These are phyloP conservation scores for Pistacia integerrima DNA, from an alignment of 345 rosid genomes.

Conservation along the genomic window DNA sequence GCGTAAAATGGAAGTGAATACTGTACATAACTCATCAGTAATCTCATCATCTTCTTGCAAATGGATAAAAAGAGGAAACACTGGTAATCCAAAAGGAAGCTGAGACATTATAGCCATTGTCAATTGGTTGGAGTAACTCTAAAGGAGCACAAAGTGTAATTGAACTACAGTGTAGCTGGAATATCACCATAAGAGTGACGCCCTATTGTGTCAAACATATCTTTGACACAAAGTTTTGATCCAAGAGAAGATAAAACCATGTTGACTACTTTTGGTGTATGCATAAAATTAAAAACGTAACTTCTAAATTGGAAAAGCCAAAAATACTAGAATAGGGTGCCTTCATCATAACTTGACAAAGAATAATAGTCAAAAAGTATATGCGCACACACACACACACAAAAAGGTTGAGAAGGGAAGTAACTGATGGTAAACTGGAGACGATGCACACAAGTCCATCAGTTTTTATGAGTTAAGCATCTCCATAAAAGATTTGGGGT, in stretches of 20 bases:
- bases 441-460: background rate
- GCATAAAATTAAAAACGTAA: background rate
- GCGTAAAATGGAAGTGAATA: background rate
- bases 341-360: background rate
- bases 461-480: background rate
- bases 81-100: background rate
- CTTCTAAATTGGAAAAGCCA: background rate
- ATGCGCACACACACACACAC: background rate
- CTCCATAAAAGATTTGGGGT: background rate
- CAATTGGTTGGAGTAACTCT: background rate
- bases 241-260: background rate
- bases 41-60: background rate
- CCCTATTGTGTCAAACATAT: background rate
- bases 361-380: background rate
- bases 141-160: background rate
- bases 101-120: background rate
- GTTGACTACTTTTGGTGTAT: background rate
- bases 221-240: background rate
- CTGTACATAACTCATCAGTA: background rate
- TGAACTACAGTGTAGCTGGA: background rate
- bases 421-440: background rate
- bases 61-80: background rate
- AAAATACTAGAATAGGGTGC: background rate
- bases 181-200: background rate
- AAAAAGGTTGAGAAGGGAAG: background rate